Base-by-base conservation (phyloP, 192 early-diverging fungal genomes). In the Coemansia sp. region DNA sequence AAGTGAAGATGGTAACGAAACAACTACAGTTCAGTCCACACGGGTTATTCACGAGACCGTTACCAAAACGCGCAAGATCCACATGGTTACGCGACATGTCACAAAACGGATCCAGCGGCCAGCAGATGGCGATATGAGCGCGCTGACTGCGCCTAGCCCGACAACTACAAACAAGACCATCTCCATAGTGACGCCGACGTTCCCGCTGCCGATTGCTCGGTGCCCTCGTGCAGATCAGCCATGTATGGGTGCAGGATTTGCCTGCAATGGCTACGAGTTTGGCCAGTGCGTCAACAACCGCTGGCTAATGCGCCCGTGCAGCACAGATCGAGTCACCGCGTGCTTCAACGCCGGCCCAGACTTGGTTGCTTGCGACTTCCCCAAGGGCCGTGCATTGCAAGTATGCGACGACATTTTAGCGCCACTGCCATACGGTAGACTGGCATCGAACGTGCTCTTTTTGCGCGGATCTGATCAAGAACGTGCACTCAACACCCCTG, bases 241-340 rank as follows among this genome's bases (percentile, higher is more conserved):
- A 2, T 79, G 76, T 31, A 41, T 67, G 4, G 76, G 69, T 16
- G 65, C 61, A 2, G 66, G 62, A 1, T 79, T 66, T 65, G 62
- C 66, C 5, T 79, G 76, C 53, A 72, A 69, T 15, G 76, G 76
- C 9, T 73, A 79, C 57, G 64, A 73, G 50, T 79, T 69, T 51
- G 76, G 69, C 0, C 65, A 72, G 56, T 79, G 76, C 63, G 66
- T 73, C 46, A 66, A 69, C 58, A 67, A 60, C 48, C 65, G 66
- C 46, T 79, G 76, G 76, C 53, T 73, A 15, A 66, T 79, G 69
- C 62, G 76, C 5, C 66, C 69, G 11, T 79, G 76, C 52, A 78
- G 76, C 50, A 68, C 56, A 2, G 69, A 71, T 21, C 67, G 64
- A 15, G 47, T 64, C 18, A 68, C 65, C 1, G 69, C 76, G 0